Evolutionary conservation across 2,329 filamentous ascomycete genomes (phyloP).

Genomic region (Claviceps sp.): DNA sequence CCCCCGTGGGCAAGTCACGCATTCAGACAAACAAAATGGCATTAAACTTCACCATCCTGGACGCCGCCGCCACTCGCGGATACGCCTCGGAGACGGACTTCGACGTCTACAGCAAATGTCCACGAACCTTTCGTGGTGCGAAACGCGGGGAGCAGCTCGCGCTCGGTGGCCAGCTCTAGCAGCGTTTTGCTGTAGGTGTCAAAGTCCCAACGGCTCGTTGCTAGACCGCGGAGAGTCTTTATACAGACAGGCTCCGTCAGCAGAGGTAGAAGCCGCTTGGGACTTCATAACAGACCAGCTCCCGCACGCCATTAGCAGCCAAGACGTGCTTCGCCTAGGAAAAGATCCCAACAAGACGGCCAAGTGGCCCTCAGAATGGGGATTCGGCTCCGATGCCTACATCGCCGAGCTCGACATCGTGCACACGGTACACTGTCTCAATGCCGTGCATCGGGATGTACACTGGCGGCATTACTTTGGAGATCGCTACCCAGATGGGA

Average conservation of each 20-base stretch:
- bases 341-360: slow-evolving; percentile 16
- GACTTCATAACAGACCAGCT: slow-evolving; percentile 4
- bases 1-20: too few relatives aligned
- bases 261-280: slow-evolving; percentile 13
- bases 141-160: too few relatives aligned
- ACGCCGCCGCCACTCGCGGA: too few relatives aligned
- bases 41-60: too few relatives aligned
- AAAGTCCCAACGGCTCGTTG: background rate
- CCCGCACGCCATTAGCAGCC: slow-evolving; percentile 11
- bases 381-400: slow-evolving; percentile 18
- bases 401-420: slow-evolving; percentile 19
- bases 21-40: too few relatives aligned
- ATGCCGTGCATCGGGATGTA: slow-evolving; percentile 8
- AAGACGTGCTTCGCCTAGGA: slow-evolving; percentile 14
- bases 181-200: too few relatives aligned
- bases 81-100: too few relatives aligned
- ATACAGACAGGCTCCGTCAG: slow-evolving; percentile 7
- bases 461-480: slow-evolving; percentile 6
- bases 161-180: too few relatives aligned
- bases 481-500: background rate
- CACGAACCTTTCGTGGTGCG: too few relatives aligned
- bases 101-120: too few relatives aligned
- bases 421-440: slow-evolving; percentile 13
- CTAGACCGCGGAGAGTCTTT: slow-evolving; percentile 2
- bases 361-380: slow-evolving; percentile 16